Evolutionary conservation across 2,329 filamentous ascomycete genomes (phyloP), one percentile per base, ranked within the genome.

Genomic region (Colletotrichum sidae): DNA sequence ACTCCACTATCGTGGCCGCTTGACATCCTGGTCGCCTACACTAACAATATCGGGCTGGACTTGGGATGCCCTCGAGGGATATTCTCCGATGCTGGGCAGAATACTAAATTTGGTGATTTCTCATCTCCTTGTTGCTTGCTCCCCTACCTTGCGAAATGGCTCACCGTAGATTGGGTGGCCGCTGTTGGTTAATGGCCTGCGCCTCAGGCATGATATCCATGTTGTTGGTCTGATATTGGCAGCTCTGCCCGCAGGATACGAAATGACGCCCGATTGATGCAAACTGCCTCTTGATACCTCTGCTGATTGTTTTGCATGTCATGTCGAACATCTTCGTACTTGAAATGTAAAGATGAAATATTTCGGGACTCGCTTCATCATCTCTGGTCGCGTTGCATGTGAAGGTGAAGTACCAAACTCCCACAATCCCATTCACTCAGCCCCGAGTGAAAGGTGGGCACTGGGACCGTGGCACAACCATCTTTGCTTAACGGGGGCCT

Each of bases 91-190:
- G 45, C 51, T 46, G 58, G 46, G 10, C 33, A 11, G 34, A 11
- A 15, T 34, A 37, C 56, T 55, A 60, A 55, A 34, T 55, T 53
- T 46, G 56, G 61, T 33, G 34, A 12, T 37, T 39, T 17, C 37
- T 65, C 56, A 65, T 60, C 61, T 60, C 56, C 44, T 54, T 60
- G 47, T 37, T 9, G 15, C 17, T 46, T 8, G 13, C 13, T 44
- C 34, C 34, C 44, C 34, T 35, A 55, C 11, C 41, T 51, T 50
- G 34, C 35, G 13, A 12, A 47, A 38, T 12, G 15, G 54, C n/a
- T 46, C 4, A 46, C 42, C 42, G 42, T 44, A 15, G 6, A 50
- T 13, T 46, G 35, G 55, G 11, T 54, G 35, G n/a, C 45, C 35
- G 50, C 45, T 56, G 13, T 25, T 9, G 17, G 5, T 11, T 47